Evolutionary conservation across 2,329 filamentous ascomycete species (phyloP), one percentile per base, ranked within the genome.

Genomic region (Aspergillus pseudotamarii): DNA sequence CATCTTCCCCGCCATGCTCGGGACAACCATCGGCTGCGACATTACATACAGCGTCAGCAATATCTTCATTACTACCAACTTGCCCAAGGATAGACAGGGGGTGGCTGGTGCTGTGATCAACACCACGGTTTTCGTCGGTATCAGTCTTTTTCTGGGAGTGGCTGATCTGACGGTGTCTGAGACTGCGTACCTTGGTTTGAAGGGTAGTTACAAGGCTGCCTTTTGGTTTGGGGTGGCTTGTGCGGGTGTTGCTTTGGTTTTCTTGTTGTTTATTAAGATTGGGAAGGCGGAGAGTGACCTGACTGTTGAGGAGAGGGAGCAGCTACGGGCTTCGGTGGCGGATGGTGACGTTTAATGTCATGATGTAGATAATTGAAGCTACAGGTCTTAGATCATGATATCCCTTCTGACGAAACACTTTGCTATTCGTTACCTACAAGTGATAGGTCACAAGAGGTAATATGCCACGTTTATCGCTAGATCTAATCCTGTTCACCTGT

Each of bases 191-290:
- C 21, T 64, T 1, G 58, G 62, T 1, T 9, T 28, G 38, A 43
- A 54, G 16, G 28, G 58, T 21, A 64, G 62, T n/a, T 64, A 64
- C n/a, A 64, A 64, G 16, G 62, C 55, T 23, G 62, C 58, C 16
- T 64, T 64, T 55, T 64, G 62, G 62, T 61, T 64, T 58, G 62
- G 62, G 2, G 62, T 64, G 41, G 62, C 58, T 16, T 50, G 46
- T 28, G 46, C 46, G 1, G 23, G 21, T 4, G 46, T 50, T 28
- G 46, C 46, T 8, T 14, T 28, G 11, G 6, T 8, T 28, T 50
- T 50, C 12, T 4, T 50, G 23, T 1, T 21, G 2, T 50, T 50
- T 19, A 28, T 50, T 9, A 50, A 28, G 6, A 19, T 50, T 10
- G 46, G 46, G 23, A 26, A 28, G 46, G 46, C 46, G 14, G 23